Base-by-base conservation (phyloP, 306 rosid genomes). In the Gastrolobium villosum region DNA sequence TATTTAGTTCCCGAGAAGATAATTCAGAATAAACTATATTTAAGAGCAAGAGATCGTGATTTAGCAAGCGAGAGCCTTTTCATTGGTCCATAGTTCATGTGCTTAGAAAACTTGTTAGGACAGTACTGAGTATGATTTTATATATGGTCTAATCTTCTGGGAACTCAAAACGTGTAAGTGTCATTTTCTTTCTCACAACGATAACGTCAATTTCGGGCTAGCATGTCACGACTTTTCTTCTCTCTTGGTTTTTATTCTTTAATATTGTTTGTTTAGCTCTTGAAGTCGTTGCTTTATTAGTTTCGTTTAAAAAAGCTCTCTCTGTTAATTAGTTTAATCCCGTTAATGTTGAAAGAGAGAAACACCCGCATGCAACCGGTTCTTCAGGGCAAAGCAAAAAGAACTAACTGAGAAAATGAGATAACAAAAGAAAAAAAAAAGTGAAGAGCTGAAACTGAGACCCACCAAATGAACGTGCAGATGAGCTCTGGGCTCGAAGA, bases 401-500 rank as follows among this genome's bases (percentile, higher is more conserved):
- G 69, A 35, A 78, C 45, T 36, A 20, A 20, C 36, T 26, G 68
- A 57, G 64, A 45, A 56, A 8, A 5, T 35, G 59, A 72, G 3
- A 11, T 59, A 11, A 41, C 2, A 67, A 48, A 78, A 41, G 2
- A 46, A 5, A 31, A 20, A 53, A 54, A 74, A 35, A 39, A 34
- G 13, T 30, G 52, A 9, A 81, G 81, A 56, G 59, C 35, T 8
- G 56, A 43, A 63, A 54, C 54, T 74, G 82, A 77, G 87, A 75
- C 85, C 89, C 89, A 85, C 86, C 81, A 74, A 43, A 59, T 36
- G 89, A 85, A 92, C 81, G 80, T 80, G 87, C 68, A 77, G 72
- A 88, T 74, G 74, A 86, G 92, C 92, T 79, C 92, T 76, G 62
- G 92, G 91, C 90, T 88, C 92, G 85, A 89, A 89, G 86, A 79